Percentiles rank a stretch among this genome's conserved stretches.
phyloP scores from a whole-genome alignment of 495 filamentous ascomycete genomes.

The Thozetella sp. region DNA sequence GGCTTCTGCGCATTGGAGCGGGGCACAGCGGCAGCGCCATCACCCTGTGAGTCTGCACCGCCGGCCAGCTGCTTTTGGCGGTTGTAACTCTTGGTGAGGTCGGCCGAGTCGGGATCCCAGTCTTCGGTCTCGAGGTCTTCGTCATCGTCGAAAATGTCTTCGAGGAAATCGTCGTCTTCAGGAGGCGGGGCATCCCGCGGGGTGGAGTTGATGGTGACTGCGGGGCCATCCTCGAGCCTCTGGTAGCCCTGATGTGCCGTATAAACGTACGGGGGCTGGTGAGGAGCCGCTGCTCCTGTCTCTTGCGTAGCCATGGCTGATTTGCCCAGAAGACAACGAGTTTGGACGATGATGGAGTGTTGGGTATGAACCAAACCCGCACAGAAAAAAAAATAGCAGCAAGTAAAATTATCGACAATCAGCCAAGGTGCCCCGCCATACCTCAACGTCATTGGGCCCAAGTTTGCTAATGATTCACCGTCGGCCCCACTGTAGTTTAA shows the following conservation, averaged over 20 bases:
- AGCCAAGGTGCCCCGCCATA: neutral
- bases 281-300: conserved; percentile 23
- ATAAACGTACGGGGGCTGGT: conserved; percentile 25
- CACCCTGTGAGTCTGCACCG: conserved; percentile 19
- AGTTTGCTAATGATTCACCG: neutral
- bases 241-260: conserved; percentile 27
- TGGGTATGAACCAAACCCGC: no score
- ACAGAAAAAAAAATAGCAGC: neutral
- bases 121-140: conserved; percentile 63
- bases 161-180: conserved; percentile 30
- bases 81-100: conserved; percentile 91
- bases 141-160: conserved; percentile 59
- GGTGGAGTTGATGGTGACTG: conserved; percentile 11
- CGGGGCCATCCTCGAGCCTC: conserved; percentile 20
- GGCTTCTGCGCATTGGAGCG: conserved; percentile 86
- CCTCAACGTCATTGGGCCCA: conserved; percentile 1
- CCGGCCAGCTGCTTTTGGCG: conserved; percentile 68
- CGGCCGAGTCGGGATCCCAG: conserved; percentile 59
- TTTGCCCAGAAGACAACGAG: neutral
- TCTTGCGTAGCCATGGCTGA: conserved; percentile 9
- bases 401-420: no score
- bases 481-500: neutral
- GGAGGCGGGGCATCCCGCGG: conserved; percentile 9
- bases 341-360: neutral
- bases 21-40: conserved; percentile 55